phyloP scores from a whole-genome alignment of 768 basidiomycete species.

The Suillus placidus region DNA sequence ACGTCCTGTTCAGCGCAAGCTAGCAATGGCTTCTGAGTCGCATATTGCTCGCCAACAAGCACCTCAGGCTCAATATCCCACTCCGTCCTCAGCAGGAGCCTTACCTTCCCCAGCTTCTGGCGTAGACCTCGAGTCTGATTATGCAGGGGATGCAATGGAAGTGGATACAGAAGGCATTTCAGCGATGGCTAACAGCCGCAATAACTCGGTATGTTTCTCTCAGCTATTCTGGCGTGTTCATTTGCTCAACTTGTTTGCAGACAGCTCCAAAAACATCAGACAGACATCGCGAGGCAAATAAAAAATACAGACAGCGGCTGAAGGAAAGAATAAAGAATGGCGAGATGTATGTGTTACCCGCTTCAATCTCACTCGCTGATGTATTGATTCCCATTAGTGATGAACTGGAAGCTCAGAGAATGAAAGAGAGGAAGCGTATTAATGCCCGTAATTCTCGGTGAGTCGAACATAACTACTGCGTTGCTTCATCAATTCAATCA shows the following conservation, averaged over 20 bases:
- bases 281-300: slow-evolving; percentile 1
- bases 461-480: not conserved
- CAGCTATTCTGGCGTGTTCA: not conserved
- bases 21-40: not conserved
- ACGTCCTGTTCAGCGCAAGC: not conserved
- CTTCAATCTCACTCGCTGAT: not conserved
- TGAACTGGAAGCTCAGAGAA: slow-evolving; percentile 4
- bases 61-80: not conserved
- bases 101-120: not conserved
- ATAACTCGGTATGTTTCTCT: not conserved
- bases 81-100: not conserved
- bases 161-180: not conserved
- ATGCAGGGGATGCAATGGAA: slow-evolving; percentile 1
- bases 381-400: not conserved
- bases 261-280: not conserved
- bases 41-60: not conserved
- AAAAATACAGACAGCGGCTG: slow-evolving; percentile 2
- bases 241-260: not conserved
- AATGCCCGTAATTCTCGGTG: slow-evolving; percentile 7
- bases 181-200: not conserved
- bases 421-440: slow-evolving; percentile 1
- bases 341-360: not conserved
- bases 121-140: not conserved
- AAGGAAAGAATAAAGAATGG: slow-evolving; percentile 8
- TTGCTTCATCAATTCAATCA: not conserved